Evolutionary conservation across 306 rosid species (phyloP).

Genomic region (Sicyos edulis): DNA sequence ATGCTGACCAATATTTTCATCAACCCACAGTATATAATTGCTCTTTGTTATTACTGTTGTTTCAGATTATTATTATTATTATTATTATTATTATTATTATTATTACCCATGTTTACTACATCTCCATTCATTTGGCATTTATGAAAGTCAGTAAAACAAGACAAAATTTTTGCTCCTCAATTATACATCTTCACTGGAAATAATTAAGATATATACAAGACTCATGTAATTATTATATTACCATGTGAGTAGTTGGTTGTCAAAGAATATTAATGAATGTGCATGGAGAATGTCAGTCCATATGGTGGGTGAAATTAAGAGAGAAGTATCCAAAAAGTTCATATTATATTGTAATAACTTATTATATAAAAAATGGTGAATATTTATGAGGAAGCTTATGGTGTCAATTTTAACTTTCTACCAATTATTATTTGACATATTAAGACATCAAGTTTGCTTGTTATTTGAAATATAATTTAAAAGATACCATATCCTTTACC

Average conservation of each 20-base stretch:
- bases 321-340: no score
- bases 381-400: not conserved
- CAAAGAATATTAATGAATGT: constrained; percentile 9
- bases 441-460: no score
- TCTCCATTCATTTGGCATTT: not conserved
- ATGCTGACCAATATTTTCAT: constrained; percentile 10
- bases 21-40: not conserved
- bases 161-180: not conserved
- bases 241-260: not conserved
- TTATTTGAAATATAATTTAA: no score
- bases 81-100: no score
- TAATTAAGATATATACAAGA: not conserved
- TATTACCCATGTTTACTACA: constrained; percentile 1
- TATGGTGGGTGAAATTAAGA: not conserved
- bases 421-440: no score
- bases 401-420: not conserved
- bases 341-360: not conserved
- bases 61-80: not conserved
- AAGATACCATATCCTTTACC: no score
- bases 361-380: no score
- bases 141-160: not conserved
- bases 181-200: not conserved
- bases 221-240: not conserved
- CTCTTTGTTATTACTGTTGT: not conserved
- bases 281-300: not conserved